Base-by-base conservation (phyloP, 140 eudicot species). In the Erigeron philadelphicus region DNA sequence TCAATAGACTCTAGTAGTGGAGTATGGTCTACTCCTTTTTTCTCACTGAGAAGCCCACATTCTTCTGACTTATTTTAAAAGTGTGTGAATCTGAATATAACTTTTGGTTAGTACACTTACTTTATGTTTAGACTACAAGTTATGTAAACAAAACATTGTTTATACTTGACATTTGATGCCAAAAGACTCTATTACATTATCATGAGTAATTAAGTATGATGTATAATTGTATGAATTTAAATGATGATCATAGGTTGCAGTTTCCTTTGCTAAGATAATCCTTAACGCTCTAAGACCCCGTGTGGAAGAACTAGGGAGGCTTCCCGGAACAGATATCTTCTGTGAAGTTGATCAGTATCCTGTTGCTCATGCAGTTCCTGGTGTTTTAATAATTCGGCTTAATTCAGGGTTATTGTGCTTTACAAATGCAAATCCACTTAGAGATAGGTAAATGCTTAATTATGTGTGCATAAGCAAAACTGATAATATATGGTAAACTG, bases 341-440 rank as follows among this genome's bases (percentile, higher is more conserved):
- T 72, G 94, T 64, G 85, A 88, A 77, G 85, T 88, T 16, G 81
- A 91, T 21, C 97, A 88, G 55, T 91, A 91, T 56, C 91, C 96
- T 1, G 81, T 83, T 49, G 95, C 97, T 50, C 79, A 76, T 21
- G 79, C 83, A 18, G 77, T 82, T 75, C 96, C 95, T 7, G 89
- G 96, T 4, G 67, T 88, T 48, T 67, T 88, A 35, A 79, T 84
- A 7, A 73, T 88, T 50, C 83, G 97, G 11, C 79, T 91, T 18
- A 85, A 91, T 59, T 91, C 97, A 68, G 91, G 96, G 45, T 74
- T 91, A 75, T 76, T 84, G 40, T 91, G 88, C 70, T 91, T 91
- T 67, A 84, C 97, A 55, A 91, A 91, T 77, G 88, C 95, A 21
- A 91, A 84, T 60, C 86, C 81, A 68, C 75, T 91, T 9, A 75